Evolutionary conservation across 1,284 basidiomycete genomes (phyloP), one percentile per base, ranked within the genome.

Genomic region (Tilletia indica): DNA sequence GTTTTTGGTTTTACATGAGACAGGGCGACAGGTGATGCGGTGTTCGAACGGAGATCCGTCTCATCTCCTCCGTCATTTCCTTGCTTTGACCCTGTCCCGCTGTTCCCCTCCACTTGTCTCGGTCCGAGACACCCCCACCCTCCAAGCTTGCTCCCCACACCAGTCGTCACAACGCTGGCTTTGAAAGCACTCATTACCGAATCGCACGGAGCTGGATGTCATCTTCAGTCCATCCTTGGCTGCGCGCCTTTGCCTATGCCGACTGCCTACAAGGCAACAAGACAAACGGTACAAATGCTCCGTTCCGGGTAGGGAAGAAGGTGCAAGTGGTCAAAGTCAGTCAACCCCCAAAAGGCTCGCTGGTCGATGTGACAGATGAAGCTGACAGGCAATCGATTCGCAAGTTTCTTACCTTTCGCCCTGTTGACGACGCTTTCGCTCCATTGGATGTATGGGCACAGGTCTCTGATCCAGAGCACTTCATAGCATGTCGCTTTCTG

Each of bases 191-290:
- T 31, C 25, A 31, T 31, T 31, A 31, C 25, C 25, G 25, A 31
- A 31, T 31, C 25, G 25, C 25, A 45, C 42, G 42, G 14, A 45
- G 56, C 56, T 11, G 21, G n/a, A 64, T 64, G 61, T 64, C 61
- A 14, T 12, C 34, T 11, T 64, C 61, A 16, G 36, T 42, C 19
- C 61, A 64, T 39, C 61, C 61, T 19, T 64, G 61, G 61, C 9
- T 64, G 61, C 61, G 36, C 34, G 34, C 61, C 34, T 64, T 64
- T 21, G 61, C 61, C 61, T 58, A 58, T 58, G 56, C 56, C 34
- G 21, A 58, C 25, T 58, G 56, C 25, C 25, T 31, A 58, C 19
- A 34, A 14, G 14, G 56, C 56, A 19, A 54, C 19, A 8, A 19
- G 51, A 8, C 6, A 8, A 54, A 25, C 2, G 25, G 25, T 54